phyloP scores from a whole-genome alignment of 2,329 filamentous ascomycete genomes.

The Colletotrichum orchidophilum region DNA sequence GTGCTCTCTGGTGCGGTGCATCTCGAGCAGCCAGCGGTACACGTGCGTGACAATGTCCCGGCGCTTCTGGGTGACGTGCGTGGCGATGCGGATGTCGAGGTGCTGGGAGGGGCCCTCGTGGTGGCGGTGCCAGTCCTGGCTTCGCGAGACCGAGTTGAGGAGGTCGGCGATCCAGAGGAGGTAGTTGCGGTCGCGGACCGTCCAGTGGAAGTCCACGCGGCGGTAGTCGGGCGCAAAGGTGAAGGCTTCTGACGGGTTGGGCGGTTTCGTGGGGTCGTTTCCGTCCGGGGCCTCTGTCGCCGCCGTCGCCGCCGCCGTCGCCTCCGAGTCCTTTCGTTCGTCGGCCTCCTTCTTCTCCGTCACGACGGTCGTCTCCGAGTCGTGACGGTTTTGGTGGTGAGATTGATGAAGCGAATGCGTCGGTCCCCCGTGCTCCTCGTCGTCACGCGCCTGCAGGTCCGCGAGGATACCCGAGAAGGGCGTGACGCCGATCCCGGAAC shows the following conservation, averaged over 20 bases:
- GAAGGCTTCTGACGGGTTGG: conserved; percentile 31
- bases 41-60: conserved; percentile 63
- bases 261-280: conserved; percentile 25
- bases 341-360: background rate
- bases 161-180: conserved; percentile 67
- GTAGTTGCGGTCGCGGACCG: conserved; percentile 65
- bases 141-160: conserved; percentile 57
- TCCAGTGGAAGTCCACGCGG: conserved; percentile 69
- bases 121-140: conserved; percentile 48
- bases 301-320: background rate
- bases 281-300: conserved; percentile 3
- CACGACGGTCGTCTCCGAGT: conserved; percentile 29
- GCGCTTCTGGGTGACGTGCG: conserved; percentile 65
- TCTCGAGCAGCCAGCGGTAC: conserved; percentile 65
- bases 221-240: conserved; percentile 52
- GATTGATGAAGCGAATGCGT: background rate
- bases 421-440: conserved; percentile 45
- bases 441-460: conserved; percentile 59
- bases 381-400: conserved; percentile 30
- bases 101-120: conserved; percentile 45
- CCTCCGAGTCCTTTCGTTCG: background rate
- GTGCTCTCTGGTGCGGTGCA: conserved; percentile 60
- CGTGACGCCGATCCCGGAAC: conserved; percentile 66
- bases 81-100: conserved; percentile 64
- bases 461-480: conserved; percentile 66